phyloP scores from a whole-genome alignment of 805 yeast species.

The Kluyveromyces wickerhamii region DNA sequence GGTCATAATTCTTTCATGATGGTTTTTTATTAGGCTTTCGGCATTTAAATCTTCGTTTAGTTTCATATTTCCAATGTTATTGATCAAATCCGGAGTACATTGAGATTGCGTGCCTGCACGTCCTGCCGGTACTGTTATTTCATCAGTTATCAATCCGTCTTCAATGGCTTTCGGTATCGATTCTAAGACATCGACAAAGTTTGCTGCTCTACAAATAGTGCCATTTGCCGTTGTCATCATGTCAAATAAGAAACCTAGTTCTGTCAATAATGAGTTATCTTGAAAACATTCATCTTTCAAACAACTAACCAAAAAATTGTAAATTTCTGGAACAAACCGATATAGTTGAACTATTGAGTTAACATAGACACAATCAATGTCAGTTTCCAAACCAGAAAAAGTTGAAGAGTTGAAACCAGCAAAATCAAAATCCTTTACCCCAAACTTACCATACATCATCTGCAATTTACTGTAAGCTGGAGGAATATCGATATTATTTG shows the following conservation, averaged over 20 bases:
- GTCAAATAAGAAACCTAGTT: conserved; percentile 82
- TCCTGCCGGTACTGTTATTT: conserved; percentile 1
- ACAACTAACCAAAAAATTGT: conserved; percentile 51
- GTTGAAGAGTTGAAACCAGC: conserved; percentile 67
- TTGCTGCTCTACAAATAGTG: conserved; percentile 70
- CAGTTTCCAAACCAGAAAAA: conserved; percentile 84
- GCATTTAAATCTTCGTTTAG: neutral
- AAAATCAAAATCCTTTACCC: conserved; percentile 91
- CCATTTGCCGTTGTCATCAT: conserved; percentile 83
- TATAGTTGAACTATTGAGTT: conserved; percentile 76
- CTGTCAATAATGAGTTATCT: conserved; percentile 54
- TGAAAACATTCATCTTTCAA: conserved; percentile 45
- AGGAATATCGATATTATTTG: conserved; percentile 43
- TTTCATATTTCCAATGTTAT: neutral
- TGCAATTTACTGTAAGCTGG: conserved; percentile 68
- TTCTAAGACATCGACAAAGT: conserved; percentile 54
- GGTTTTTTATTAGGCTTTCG: neutral
- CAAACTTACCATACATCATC: conserved; percentile 79
- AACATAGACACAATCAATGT: conserved; percentile 66
- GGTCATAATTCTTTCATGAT: conserved; percentile 1
- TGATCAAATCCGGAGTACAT: neutral
- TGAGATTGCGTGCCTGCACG: conserved; percentile 1
- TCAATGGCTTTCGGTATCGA: conserved; percentile 27
- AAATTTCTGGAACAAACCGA: conserved; percentile 67
- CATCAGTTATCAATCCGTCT: conserved; percentile 7